phyloP scores from a whole-genome alignment of 2,329 filamentous ascomycete genomes.

The Alternaria arbusti region DNA sequence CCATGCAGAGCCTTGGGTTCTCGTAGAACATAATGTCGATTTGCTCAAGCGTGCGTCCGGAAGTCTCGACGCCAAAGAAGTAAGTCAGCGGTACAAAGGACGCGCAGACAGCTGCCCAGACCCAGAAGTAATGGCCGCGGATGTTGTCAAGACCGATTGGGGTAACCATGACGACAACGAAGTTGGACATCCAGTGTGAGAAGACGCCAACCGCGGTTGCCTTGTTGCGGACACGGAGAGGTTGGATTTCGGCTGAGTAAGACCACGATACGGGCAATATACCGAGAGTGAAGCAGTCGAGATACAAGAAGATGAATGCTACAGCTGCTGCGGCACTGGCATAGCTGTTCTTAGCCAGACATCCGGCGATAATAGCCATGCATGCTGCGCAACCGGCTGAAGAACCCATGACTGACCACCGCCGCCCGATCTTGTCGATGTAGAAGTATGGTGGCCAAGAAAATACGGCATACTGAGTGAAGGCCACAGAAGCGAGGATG shows the following conservation, averaged over 20 bases:
- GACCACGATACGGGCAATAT: constrained; percentile 55
- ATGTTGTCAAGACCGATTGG: constrained; percentile 38
- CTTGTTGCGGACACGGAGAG: constrained; percentile 57
- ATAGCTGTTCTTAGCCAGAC: constrained; percentile 30
- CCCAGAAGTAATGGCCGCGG: constrained; percentile 56
- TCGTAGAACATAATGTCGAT: constrained; percentile 43
- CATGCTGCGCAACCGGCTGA: constrained; percentile 41
- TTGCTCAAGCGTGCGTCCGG: constrained; percentile 31
- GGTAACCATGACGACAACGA: constrained; percentile 61
- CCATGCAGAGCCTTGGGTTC: constrained; percentile 40
- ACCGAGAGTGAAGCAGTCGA: constrained; percentile 29
- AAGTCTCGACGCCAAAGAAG: constrained; percentile 37
- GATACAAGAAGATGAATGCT: constrained; percentile 46
- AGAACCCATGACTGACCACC: constrained; percentile 34
- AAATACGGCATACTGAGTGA: constrained; percentile 53
- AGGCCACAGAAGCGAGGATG: constrained; percentile 50
- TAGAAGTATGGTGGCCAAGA: constrained; percentile 51
- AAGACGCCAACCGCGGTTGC: constrained; percentile 58
- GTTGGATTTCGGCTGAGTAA: constrained; percentile 58
- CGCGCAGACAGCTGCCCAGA: constrained; percentile 60
- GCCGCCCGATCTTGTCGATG: constrained; percentile 55
- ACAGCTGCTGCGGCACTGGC: constrained; percentile 46
- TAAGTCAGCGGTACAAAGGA: constrained; percentile 58
- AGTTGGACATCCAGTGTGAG: constrained; percentile 58
- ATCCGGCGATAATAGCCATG: constrained; percentile 46